Percentiles rank a stretch among this genome's conserved stretches.
These are phyloP conservation scores for Sicyos baderoa DNA, from an alignment of 306 rosid genomes.

Conservation along the genomic window DNA sequence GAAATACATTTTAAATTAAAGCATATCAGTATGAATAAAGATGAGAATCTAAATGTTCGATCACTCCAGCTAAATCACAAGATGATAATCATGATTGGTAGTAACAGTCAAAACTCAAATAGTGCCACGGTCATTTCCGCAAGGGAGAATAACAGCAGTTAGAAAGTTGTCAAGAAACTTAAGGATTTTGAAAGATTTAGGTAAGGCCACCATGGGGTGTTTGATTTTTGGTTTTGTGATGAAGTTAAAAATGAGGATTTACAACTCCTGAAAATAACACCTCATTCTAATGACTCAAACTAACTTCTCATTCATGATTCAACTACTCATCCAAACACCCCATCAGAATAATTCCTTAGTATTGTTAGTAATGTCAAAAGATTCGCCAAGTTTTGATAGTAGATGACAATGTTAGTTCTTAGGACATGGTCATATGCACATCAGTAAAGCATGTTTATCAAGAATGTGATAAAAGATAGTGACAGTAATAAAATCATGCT, in stretches of 20 bases:
- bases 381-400: background rate
- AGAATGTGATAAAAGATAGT: background rate
- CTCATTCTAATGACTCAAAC: no score
- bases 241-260: no score
- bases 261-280: no score
- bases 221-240: no score
- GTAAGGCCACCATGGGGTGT: background rate
- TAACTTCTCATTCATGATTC: no score
- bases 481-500: background rate
- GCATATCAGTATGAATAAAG: background rate
- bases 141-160: background rate
- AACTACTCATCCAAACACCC: no score
- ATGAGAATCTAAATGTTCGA: background rate
- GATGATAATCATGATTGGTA: background rate
- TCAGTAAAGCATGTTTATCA: background rate
- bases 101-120: slow-evolving; percentile 2
- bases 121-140: background rate
- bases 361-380: background rate
- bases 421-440: background rate
- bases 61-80: background rate
- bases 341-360: no score
- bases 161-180: background rate
- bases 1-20: background rate
- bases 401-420: background rate
- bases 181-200: background rate